Percentiles rank a stretch among this genome's conserved stretches.
phyloP scores from a whole-genome alignment of 2,329 filamentous ascomycete genomes.

The Aureobasidium melanogenum region DNA sequence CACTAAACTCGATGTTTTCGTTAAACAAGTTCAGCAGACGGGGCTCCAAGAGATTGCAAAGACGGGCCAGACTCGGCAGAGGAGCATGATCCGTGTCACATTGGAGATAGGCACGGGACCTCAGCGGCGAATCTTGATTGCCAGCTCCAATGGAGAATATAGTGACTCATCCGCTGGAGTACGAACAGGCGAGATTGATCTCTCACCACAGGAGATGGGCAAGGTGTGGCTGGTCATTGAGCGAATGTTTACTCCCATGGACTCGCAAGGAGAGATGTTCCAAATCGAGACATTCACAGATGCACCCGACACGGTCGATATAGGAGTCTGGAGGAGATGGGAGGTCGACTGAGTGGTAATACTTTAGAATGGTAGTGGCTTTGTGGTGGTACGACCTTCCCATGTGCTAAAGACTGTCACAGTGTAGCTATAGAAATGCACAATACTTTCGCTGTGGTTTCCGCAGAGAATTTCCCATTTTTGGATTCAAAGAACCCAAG shows the following conservation, averaged over 20 bases:
- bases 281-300: constrained; percentile 40
- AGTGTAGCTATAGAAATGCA: too few relatives aligned
- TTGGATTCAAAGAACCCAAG: too few relatives aligned
- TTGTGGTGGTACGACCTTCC: neutral
- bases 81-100: constrained; percentile 56
- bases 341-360: constrained; percentile 23
- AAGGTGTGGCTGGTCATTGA: constrained; percentile 67
- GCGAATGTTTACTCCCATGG: constrained; percentile 54
- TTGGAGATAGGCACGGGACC: constrained; percentile 66
- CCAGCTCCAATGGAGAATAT: constrained; percentile 65
- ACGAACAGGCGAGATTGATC: constrained; percentile 63
- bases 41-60: constrained; percentile 21
- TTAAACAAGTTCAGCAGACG: neutral
- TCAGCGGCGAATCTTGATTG: constrained; percentile 54
- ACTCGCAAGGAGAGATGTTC: constrained; percentile 41
- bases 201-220: constrained; percentile 48
- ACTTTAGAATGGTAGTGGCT: neutral
- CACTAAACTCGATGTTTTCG: constrained; percentile 16
- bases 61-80: constrained; percentile 18
- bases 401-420: too few relatives aligned
- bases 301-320: constrained; percentile 32
- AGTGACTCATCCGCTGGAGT: constrained; percentile 57
- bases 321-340: constrained; percentile 39
- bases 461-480: too few relatives aligned
- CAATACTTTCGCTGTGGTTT: too few relatives aligned